Conservation (phyloP, 352 stramenopile genomes). For the Pythium folliculosum region DNA sequence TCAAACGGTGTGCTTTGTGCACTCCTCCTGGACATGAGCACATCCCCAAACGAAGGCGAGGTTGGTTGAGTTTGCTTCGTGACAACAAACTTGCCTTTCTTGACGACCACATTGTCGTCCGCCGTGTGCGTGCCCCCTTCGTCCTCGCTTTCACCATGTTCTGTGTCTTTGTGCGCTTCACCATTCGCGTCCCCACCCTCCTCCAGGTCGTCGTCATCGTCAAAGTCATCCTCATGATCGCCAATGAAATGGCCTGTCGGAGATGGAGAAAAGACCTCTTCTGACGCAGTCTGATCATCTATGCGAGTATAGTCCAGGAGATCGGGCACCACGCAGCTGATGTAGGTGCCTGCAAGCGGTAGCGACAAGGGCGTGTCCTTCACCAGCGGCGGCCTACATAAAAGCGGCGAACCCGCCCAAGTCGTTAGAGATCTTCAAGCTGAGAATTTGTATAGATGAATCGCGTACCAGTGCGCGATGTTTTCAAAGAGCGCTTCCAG, state of each 20-base stretch:
- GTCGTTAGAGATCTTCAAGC: neutral
- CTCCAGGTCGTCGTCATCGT: constrained; percentile 36
- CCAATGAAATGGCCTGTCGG: constrained; percentile 53
- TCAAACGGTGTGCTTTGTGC: constrained; percentile 61
- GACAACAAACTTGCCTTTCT: constrained; percentile 52
- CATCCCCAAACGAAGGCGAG: constrained; percentile 69
- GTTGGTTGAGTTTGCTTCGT: constrained; percentile 37
- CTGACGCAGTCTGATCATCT: constrained; percentile 23
- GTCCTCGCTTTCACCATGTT: constrained; percentile 4
- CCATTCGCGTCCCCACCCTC: constrained; percentile 23
- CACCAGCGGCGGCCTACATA: constrained; percentile 51
- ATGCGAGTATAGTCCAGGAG: constrained; percentile 57
- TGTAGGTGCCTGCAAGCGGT: constrained; percentile 73
- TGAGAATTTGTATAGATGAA: neutral
- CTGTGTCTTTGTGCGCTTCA: neutral
- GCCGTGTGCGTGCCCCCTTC: neutral
- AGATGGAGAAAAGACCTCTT: constrained; percentile 35
- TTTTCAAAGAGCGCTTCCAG: constrained; percentile 75
- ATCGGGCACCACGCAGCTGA: constrained; percentile 73
- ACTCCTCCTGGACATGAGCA: constrained; percentile 59
- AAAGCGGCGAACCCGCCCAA: neutral
- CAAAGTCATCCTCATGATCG: constrained; percentile 18
- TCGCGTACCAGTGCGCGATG: constrained; percentile 56
- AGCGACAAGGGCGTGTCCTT: constrained; percentile 52
- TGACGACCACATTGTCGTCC: constrained; percentile 33